Percentiles rank a stretch among this genome's conserved stretches.
These are phyloP conservation scores for Colletotrichum sp. DNA, from an alignment of 2,329 filamentous ascomycete genomes.

Conservation along the genomic window DNA sequence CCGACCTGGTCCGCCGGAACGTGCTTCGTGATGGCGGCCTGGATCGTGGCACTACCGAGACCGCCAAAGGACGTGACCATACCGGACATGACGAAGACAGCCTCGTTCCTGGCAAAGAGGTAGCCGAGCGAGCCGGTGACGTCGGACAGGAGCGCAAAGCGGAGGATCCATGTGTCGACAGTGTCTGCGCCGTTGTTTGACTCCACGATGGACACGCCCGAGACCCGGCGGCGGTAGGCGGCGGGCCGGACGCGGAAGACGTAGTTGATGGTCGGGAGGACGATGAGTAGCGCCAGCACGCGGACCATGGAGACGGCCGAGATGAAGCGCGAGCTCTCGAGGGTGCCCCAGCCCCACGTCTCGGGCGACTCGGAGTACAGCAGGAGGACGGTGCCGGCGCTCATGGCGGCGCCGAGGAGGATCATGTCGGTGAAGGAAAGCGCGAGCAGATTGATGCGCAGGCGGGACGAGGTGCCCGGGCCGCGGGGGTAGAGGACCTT, in stretches of 20 bases:
- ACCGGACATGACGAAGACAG: slow-evolving; percentile 74
- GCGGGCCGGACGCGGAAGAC: slow-evolving; percentile 67
- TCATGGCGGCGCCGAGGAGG: slow-evolving; percentile 82
- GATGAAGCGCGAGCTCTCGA: slow-evolving; percentile 81
- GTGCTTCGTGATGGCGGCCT: slow-evolving; percentile 88
- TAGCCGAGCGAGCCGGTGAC: slow-evolving; percentile 79
- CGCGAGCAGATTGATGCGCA: slow-evolving; percentile 83
- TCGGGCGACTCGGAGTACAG: slow-evolving; percentile 82
- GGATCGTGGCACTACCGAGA: slow-evolving; percentile 83
- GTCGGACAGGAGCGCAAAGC: slow-evolving; percentile 77
- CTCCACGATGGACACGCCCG: slow-evolving; percentile 42
- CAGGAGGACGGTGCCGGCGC: slow-evolving; percentile 79
- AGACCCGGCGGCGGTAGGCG: slow-evolving; percentile 43
- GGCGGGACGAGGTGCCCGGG: slow-evolving; percentile 57
- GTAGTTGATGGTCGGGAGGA: slow-evolving; percentile 81
- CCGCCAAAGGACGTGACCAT: slow-evolving; percentile 80
- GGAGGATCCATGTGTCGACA: slow-evolving; percentile 80
- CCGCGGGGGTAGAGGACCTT: slow-evolving; percentile 78
- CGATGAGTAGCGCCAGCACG: slow-evolving; percentile 74
- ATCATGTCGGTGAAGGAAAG: slow-evolving; percentile 83
- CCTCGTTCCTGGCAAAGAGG: slow-evolving; percentile 64
- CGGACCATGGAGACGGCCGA: slow-evolving; percentile 80
- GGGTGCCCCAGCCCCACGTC: slow-evolving; percentile 81
- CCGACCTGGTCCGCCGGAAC: slow-evolving; percentile 83
- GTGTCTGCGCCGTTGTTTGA: slow-evolving; percentile 73